Percentiles rank a stretch among this genome's conserved stretches.
Conservation (phyloP, 176 grass and related monocot species). For the Oryza brachyantha region DNA sequence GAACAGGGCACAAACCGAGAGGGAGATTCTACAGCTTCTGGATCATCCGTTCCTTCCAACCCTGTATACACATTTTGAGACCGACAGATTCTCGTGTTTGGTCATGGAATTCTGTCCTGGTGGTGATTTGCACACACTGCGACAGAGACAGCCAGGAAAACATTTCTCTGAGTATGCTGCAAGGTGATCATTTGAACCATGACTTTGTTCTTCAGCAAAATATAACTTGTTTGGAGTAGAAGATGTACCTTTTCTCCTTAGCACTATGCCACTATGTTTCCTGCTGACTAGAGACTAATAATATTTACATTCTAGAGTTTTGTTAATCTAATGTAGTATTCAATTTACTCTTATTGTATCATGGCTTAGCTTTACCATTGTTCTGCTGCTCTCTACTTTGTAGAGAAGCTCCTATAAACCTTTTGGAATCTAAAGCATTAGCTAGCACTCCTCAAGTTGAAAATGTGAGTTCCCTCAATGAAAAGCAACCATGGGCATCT, state of each 20-base stretch:
- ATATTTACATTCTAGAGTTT: slow-evolving; percentile 5
- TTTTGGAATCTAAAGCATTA: neutral
- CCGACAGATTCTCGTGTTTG: slow-evolving; percentile 81
- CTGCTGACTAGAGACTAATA: neutral
- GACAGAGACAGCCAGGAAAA: slow-evolving; percentile 77
- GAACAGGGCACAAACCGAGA: slow-evolving; percentile 88
- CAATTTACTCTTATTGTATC: neutral
- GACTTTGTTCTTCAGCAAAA: neutral
- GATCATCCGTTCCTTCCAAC: slow-evolving; percentile 91
- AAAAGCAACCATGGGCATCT: neutral
- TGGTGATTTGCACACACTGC: slow-evolving; percentile 89
- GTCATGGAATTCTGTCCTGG: slow-evolving; percentile 98
- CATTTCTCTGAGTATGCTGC: slow-evolving; percentile 88
- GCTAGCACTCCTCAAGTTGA: neutral
- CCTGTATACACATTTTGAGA: slow-evolving; percentile 91
- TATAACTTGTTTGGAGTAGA: neutral
- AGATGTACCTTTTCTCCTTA: neutral
- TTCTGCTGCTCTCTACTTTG: neutral
- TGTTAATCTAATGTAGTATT: neutral
- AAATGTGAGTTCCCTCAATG: neutral
- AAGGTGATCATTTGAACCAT: slow-evolving; percentile 49
- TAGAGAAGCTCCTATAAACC: neutral
- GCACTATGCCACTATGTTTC: neutral
- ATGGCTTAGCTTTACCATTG: neutral
- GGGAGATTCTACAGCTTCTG: slow-evolving; percentile 83